These are phyloP conservation scores for Pyrrhoderma noxium DNA, from an alignment of 1,284 basidiomycete species.

Conservation along the genomic window DNA sequence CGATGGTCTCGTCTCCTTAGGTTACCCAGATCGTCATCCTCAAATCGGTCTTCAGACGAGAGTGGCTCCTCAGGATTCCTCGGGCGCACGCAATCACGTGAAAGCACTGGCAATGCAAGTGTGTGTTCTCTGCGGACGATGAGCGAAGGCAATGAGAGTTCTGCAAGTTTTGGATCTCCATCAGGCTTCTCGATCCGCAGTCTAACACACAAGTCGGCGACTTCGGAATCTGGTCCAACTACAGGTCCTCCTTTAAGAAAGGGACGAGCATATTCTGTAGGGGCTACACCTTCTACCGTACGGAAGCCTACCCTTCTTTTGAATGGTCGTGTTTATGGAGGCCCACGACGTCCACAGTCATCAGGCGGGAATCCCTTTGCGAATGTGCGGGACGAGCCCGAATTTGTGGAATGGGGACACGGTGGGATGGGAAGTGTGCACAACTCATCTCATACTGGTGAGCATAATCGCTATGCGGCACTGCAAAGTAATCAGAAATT, in stretches of 20 bases:
- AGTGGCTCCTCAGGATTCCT: slow-evolving; percentile 26
- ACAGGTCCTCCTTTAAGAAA: background rate
- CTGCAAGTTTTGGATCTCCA: slow-evolving; percentile 7
- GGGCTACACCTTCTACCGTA: slow-evolving; percentile 21
- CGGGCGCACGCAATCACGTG: slow-evolving; percentile 32
- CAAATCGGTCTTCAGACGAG: slow-evolving; percentile 7
- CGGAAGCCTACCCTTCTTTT: slow-evolving; percentile 48
- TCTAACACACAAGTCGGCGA: slow-evolving; percentile 7
- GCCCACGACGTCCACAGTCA: slow-evolving; percentile 26
- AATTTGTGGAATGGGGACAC: slow-evolving; percentile 82
- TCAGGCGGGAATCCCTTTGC: slow-evolving; percentile 26
- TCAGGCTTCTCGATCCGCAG: slow-evolving; percentile 7
- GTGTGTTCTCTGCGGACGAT: slow-evolving; percentile 5
- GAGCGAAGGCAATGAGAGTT: slow-evolving; percentile 11
- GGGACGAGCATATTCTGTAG: slow-evolving; percentile 19
- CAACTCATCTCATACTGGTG: slow-evolving; percentile 27
- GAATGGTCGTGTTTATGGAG: slow-evolving; percentile 67
- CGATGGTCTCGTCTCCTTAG: slow-evolving; percentile 8
- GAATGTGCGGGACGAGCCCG: slow-evolving; percentile 47
- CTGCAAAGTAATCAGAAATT: slow-evolving; percentile 28
- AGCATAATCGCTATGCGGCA: slow-evolving; percentile 31
- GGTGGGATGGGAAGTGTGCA: slow-evolving; percentile 74
- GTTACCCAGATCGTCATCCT: slow-evolving; percentile 1
- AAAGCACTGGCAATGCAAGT: slow-evolving; percentile 17
- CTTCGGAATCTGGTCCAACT: slow-evolving; percentile 9